These are phyloP conservation scores for Cetraspora pellucida DNA, from an alignment of 192 early-diverging fungal genomes.

Conservation along the genomic window DNA sequence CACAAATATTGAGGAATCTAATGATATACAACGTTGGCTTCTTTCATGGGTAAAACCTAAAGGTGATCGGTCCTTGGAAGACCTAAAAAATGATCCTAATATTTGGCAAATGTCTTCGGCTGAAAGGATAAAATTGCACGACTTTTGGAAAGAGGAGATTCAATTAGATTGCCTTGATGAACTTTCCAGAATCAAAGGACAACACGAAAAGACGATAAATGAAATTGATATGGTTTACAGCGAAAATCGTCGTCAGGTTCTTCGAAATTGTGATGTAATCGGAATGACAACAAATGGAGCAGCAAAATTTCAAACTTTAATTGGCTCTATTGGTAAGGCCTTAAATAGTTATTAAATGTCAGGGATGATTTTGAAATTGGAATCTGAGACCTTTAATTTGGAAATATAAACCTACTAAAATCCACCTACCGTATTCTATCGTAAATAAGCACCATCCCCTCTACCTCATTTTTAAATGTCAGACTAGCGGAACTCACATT, in stretches of 20 bases:
- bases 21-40: too few relatives aligned
- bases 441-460: too few relatives aligned
- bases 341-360: too few relatives aligned
- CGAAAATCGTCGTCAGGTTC: constrained; percentile 36
- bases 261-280: constrained; percentile 45
- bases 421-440: too few relatives aligned
- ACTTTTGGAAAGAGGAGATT: constrained; percentile 40
- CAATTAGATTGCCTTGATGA: constrained; percentile 31
- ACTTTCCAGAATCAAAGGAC: constrained; percentile 17
- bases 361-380: too few relatives aligned
- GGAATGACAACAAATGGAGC: constrained; percentile 65
- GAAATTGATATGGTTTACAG: constrained; percentile 37
- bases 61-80: constrained; percentile 35
- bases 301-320: constrained; percentile 49
- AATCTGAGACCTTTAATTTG: too few relatives aligned
- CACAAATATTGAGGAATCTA: too few relatives aligned
- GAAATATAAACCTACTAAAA: too few relatives aligned
- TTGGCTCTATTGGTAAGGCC: constrained; percentile 37
- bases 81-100: constrained; percentile 32
- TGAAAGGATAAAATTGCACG: constrained; percentile 46
- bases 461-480: too few relatives aligned
- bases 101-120: constrained; percentile 54
- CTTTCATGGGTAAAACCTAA: not conserved
- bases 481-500: too few relatives aligned
- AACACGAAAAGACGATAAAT: not conserved